Conservation (phyloP, 23 red algal genomes). For the Gracilaria domingensis region DNA sequence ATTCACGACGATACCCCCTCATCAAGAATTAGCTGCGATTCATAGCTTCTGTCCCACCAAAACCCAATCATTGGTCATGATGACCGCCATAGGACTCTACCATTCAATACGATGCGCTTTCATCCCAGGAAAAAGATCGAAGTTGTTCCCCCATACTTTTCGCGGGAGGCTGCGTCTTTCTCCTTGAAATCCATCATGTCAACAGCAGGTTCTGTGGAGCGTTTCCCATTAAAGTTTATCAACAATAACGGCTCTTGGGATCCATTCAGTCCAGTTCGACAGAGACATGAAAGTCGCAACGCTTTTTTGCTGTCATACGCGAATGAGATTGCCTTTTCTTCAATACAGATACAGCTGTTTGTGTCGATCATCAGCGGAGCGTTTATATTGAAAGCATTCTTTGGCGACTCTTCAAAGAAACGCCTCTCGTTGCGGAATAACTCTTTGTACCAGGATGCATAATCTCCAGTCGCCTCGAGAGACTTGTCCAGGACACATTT, state of each 20-base stretch:
- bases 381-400: slow-evolving; percentile 24
- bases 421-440: not conserved
- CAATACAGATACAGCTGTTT: slow-evolving; percentile 4
- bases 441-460: slow-evolving; percentile 32
- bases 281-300: slow-evolving; percentile 15
- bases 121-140: slow-evolving; percentile 26
- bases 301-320: slow-evolving; percentile 21
- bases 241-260: slow-evolving; percentile 24
- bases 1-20: too few species aligned
- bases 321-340: slow-evolving; percentile 32
- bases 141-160: slow-evolving; percentile 18
- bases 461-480: not conserved
- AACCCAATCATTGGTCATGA: too few species aligned
- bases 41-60: too few species aligned
- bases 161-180: not conserved
- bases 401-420: not conserved
- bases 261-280: slow-evolving; percentile 13
- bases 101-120: not conserved
- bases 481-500: slow-evolving; percentile 17
- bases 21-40: too few species aligned
- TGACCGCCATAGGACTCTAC: too few species aligned
- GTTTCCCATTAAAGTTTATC: slow-evolving; percentile 35
- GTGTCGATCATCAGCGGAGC: slow-evolving; percentile 25
- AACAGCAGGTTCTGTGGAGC: not conserved
- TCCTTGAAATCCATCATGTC: not conserved